These are phyloP conservation scores for Penicillium sp. DNA, from an alignment of 2,329 filamentous ascomycete genomes.

Conservation along the genomic window DNA sequence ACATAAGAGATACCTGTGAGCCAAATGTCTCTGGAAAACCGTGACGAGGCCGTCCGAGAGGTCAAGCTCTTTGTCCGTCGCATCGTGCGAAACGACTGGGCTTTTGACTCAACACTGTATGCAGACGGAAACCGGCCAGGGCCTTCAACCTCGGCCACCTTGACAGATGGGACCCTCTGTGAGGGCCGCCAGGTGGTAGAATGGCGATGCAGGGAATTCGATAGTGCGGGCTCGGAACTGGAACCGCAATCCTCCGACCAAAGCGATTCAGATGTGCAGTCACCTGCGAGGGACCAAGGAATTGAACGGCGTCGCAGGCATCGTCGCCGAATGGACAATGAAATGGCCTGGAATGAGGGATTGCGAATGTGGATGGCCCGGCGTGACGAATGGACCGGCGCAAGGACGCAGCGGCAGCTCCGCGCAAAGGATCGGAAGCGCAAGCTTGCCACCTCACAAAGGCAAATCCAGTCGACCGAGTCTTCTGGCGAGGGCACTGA, in stretches of 20 bases:
- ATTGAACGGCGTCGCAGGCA: conserved; percentile 51
- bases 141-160: conserved; percentile 13
- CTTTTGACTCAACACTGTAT: conserved; percentile 25
- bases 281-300: conserved; percentile 26
- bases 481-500: conserved; percentile 7
- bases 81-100: conserved; percentile 41
- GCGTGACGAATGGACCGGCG: conserved; percentile 80
- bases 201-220: conserved; percentile 35
- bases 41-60: conserved; percentile 37
- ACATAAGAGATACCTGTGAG: neutral
- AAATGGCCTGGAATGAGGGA: conserved; percentile 73
- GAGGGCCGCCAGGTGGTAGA: conserved; percentile 25
- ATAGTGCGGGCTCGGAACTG: conserved; percentile 34
- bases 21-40: conserved; percentile 23
- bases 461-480: neutral
- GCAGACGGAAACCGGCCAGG: conserved; percentile 15
- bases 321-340: conserved; percentile 54
- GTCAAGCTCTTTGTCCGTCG: conserved; percentile 38
- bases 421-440: conserved; percentile 15
- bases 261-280: conserved; percentile 9
- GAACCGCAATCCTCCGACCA: conserved; percentile 24
- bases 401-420: conserved; percentile 36
- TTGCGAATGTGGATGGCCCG: conserved; percentile 71
- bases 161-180: conserved; percentile 13
- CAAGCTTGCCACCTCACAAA: neutral